Percentiles rank a stretch among this genome's conserved stretches.
phyloP scores from a whole-genome alignment of 2,329 filamentous ascomycete species.

The Dactylellina haptotyla region DNA sequence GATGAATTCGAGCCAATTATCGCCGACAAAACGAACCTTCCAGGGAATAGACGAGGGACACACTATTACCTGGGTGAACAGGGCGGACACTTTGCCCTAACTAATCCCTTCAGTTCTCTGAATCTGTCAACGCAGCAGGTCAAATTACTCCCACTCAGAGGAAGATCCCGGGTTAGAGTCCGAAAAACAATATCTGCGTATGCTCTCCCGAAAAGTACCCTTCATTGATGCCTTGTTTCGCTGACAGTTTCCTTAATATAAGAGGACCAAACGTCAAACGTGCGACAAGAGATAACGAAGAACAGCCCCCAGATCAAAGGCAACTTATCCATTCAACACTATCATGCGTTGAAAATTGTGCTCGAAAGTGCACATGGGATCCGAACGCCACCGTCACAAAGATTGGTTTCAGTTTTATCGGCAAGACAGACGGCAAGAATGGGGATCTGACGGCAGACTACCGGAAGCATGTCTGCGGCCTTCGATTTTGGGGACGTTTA shows the following conservation, averaged over 20 bases:
- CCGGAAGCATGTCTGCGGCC: constrained; percentile 44
- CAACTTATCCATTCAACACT: constrained; percentile 43
- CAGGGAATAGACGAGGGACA: constrained; percentile 21
- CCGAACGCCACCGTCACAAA: constrained; percentile 38
- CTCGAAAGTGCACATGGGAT: constrained; percentile 48
- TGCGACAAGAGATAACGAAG: constrained; percentile 25
- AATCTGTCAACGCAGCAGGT: constrained; percentile 34
- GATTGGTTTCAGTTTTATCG: constrained; percentile 50
- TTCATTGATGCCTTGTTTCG: background rate
- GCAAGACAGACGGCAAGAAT: constrained; percentile 31
- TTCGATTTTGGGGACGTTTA: constrained; percentile 44
- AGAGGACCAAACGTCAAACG: constrained; percentile 48
- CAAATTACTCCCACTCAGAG: constrained; percentile 38
- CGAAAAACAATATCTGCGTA: constrained; percentile 52
- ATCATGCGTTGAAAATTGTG: constrained; percentile 48
- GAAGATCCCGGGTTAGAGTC: constrained; percentile 45
- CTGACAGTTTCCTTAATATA: background rate
- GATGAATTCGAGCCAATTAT: constrained; percentile 36
- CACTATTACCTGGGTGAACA: constrained; percentile 49
- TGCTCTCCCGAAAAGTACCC: background rate
- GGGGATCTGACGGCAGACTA: constrained; percentile 18
- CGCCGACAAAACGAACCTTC: constrained; percentile 36
- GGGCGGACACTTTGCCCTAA: constrained; percentile 20
- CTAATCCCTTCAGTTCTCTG: background rate
- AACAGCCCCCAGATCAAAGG: constrained; percentile 42